phyloP scores from a whole-genome alignment of 2,329 filamentous ascomycete species.

The Purpureocillium lavendulum region DNA sequence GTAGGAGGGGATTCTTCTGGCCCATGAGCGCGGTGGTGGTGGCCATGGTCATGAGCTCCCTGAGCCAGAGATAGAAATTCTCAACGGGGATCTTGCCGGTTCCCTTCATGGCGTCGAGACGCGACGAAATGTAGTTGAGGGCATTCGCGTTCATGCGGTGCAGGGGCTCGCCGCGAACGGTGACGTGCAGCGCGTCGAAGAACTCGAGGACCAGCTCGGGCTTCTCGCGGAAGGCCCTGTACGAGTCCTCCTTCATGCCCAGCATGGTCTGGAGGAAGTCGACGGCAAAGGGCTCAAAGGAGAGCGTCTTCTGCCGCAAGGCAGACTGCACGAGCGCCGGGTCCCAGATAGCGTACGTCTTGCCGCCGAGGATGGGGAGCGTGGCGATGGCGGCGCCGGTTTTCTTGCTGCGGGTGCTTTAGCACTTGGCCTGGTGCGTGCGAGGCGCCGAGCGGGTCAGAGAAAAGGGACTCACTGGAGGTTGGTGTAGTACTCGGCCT shows the following conservation, averaged over 20 bases:
- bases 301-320: slow-evolving; percentile 31
- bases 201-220: slow-evolving; percentile 21
- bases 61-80: slow-evolving; percentile 24
- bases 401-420: too few species aligned
- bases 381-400: too few species aligned
- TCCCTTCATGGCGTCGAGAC: slow-evolving; percentile 15
- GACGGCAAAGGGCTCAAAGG: slow-evolving; percentile 32
- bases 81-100: slow-evolving; percentile 2
- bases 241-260: slow-evolving; percentile 19
- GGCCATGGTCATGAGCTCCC: slow-evolving; percentile 26
- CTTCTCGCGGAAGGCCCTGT: slow-evolving; percentile 9
- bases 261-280: slow-evolving; percentile 28
- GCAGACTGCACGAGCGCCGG: slow-evolving; percentile 30
- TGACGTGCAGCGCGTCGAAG: slow-evolving; percentile 25
- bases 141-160: slow-evolving; percentile 25
- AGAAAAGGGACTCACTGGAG: too few species aligned
- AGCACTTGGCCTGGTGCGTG: too few species aligned
- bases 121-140: slow-evolving; percentile 21
- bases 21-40: slow-evolving; percentile 32
- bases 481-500: too few species aligned
- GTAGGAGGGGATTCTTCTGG: slow-evolving; percentile 26
- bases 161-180: slow-evolving; percentile 21
- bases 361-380: too few species aligned
- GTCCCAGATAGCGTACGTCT: slow-evolving; percentile 35
- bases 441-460: too few species aligned